Evolutionary conservation across 345 rosid species (phyloP).

Genomic region (Eucalyptus cloeziana): DNA sequence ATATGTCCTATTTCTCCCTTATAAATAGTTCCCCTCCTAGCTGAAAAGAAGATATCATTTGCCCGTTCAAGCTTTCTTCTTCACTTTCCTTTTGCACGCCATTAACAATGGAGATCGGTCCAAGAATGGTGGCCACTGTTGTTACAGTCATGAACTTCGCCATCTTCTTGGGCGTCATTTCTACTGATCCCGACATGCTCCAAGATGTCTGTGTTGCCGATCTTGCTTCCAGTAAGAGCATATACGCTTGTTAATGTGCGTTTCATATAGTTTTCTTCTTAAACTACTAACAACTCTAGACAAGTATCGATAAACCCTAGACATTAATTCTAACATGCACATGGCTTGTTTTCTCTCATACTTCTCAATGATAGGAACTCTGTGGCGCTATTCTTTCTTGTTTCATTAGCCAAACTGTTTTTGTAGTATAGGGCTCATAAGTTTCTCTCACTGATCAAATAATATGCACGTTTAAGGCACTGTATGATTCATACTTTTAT

Average conservation of each 20-base stretch:
- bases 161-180: conserved; percentile 1
- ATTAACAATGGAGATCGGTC: not conserved
- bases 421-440: too few species aligned
- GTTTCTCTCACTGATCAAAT: too few species aligned
- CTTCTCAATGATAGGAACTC: not conserved
- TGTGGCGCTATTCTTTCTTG: not conserved
- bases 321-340: not conserved
- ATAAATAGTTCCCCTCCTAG: not conserved
- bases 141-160: not conserved
- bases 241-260: not conserved
- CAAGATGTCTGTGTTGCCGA: conserved; percentile 93
- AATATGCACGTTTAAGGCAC: too few species aligned
- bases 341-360: not conserved
- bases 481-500: too few species aligned
- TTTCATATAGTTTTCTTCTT: not conserved
- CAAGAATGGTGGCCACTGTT: not conserved
- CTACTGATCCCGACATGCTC: conserved; percentile 51
- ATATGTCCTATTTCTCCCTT: not conserved
- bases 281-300: not conserved
- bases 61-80: not conserved
- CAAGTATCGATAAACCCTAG: not conserved
- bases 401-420: not conserved
- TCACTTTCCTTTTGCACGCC: not conserved
- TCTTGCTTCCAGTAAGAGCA: conserved; percentile 7
- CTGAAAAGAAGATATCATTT: not conserved